These are phyloP conservation scores for Macrocybe gigantea DNA, from an alignment of 768 basidiomycete genomes.

Conservation along the genomic window DNA sequence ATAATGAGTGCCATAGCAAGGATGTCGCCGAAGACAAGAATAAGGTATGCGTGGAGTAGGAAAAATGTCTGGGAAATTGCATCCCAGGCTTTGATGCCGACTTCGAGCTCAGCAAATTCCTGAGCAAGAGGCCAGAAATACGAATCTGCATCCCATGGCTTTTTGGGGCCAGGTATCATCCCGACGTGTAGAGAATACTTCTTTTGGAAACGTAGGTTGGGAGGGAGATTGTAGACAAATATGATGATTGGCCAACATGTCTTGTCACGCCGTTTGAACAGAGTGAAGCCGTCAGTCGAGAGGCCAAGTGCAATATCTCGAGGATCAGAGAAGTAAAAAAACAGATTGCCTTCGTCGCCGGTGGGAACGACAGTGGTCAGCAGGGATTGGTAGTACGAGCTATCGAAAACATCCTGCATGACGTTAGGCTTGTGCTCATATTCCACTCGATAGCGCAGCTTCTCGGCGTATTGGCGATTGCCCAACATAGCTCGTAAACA, in stretches of 20 bases:
- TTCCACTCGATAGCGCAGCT: background rate
- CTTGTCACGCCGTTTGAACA: constrained; percentile 20
- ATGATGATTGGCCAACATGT: constrained; percentile 34
- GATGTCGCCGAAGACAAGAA: constrained; percentile 12
- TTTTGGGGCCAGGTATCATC: constrained; percentile 34
- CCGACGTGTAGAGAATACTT: constrained; percentile 26
- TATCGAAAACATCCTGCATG: background rate
- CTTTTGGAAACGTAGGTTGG: constrained; percentile 23
- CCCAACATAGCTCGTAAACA: background rate
- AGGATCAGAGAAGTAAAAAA: background rate
- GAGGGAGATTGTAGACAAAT: constrained; percentile 23
- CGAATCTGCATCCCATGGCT: constrained; percentile 29
- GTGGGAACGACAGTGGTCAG: background rate
- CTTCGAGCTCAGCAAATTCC: constrained; percentile 22
- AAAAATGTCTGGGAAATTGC: constrained; percentile 9
- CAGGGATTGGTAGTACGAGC: background rate
- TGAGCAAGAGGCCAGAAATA: constrained; percentile 30
- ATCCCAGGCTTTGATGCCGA: constrained; percentile 28
- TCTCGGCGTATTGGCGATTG: background rate
- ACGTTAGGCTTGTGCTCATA: background rate
- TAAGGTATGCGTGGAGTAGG: constrained; percentile 12
- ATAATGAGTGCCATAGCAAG: constrained; percentile 18
- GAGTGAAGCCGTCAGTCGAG: constrained; percentile 3
- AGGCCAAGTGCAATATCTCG: background rate
- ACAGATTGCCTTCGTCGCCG: background rate